phyloP scores from a whole-genome alignment of 352 stramenopile genomes.

The Phytopythium litorale region DNA sequence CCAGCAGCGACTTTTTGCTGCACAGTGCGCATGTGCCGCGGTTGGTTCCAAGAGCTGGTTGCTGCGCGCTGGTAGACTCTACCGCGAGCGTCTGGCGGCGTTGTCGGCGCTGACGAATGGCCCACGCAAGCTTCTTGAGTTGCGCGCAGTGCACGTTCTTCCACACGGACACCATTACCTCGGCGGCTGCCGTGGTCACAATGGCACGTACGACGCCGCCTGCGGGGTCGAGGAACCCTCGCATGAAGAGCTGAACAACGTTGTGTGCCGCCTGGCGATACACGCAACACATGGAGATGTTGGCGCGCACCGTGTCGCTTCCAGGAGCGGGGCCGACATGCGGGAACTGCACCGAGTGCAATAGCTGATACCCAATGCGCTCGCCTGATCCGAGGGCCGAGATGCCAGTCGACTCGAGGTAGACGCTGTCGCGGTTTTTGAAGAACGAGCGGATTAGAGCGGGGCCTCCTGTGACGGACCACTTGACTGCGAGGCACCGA shows the following conservation, averaged over 20 bases:
- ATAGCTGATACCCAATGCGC: constrained; percentile 50
- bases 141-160: constrained; percentile 44
- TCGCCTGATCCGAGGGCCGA: constrained; percentile 31
- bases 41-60: background rate
- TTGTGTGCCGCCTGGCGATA: constrained; percentile 48
- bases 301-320: constrained; percentile 38
- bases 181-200: constrained; percentile 37
- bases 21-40: constrained; percentile 24
- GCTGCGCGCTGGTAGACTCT: no score
- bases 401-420: constrained; percentile 51
- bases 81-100: background rate
- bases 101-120: constrained; percentile 19
- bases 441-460: constrained; percentile 35
- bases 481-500: constrained; percentile 42
- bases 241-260: constrained; percentile 43
- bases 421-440: constrained; percentile 59
- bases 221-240: constrained; percentile 35
- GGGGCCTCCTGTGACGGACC: constrained; percentile 43
- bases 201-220: constrained; percentile 37
- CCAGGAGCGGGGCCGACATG: constrained; percentile 28
- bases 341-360: constrained; percentile 58
- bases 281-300: constrained; percentile 47
- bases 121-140: constrained; percentile 37
- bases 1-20: constrained; percentile 11
- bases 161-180: constrained; percentile 36